Conservation (phyloP, 805 yeast genomes). For the Ogataea methylovora region DNA sequence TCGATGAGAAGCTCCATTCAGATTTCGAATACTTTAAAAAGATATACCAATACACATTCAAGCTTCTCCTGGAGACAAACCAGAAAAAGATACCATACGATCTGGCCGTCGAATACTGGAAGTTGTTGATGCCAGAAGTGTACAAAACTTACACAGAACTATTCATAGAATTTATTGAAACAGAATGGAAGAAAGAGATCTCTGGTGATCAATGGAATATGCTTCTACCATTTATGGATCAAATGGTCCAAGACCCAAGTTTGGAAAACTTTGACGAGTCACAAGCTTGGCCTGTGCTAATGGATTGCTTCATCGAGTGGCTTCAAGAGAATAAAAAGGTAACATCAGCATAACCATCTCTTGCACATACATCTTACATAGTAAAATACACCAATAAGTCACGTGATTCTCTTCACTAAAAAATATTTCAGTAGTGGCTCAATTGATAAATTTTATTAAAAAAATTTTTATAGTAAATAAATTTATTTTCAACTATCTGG, state of each 20-base stretch:
- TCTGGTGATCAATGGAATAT: constrained; percentile 81
- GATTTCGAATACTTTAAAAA: constrained; percentile 39
- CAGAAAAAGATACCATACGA: constrained; percentile 51
- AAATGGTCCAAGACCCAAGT: constrained; percentile 42
- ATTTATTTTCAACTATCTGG: too few relatives aligned
- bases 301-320: constrained; percentile 75
- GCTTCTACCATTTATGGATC: constrained; percentile 59
- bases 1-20: constrained; percentile 25
- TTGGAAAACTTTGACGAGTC: constrained; percentile 62
- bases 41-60: constrained; percentile 68
- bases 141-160: constrained; percentile 28
- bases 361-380: background rate
- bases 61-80: constrained; percentile 52
- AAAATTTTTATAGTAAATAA: too few relatives aligned
- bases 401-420: too few relatives aligned
- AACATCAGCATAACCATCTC: background rate
- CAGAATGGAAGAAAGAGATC: constrained; percentile 38
- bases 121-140: constrained; percentile 40
- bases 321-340: constrained; percentile 1
- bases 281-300: constrained; percentile 87
- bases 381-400: too few relatives aligned
- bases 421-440: too few relatives aligned
- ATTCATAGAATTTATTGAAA: constrained; percentile 53
- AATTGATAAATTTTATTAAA: too few relatives aligned
- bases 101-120: constrained; percentile 73